Conservation (phyloP, 2,329 filamentous ascomycete species). For the Salinomyces thailandicus region DNA sequence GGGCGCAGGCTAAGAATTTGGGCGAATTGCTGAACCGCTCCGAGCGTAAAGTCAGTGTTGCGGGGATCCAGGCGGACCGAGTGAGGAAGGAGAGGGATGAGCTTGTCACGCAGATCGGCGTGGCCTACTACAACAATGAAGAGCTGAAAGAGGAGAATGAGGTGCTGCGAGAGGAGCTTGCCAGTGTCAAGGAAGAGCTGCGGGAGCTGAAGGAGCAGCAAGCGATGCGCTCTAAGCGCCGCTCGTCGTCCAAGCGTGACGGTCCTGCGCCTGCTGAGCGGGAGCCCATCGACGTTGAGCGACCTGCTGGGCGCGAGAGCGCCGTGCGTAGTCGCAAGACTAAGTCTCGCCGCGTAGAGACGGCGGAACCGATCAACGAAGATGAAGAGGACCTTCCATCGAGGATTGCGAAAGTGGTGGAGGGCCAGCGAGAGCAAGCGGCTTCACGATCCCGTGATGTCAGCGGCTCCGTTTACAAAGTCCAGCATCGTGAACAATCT, state of each 20-base stretch:
- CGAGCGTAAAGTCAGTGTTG: conserved; percentile 51
- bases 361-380: background rate
- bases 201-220: conserved; percentile 29
- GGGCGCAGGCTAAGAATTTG: conserved; percentile 49
- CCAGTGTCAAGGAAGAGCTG: conserved; percentile 33
- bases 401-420: conserved; percentile 22
- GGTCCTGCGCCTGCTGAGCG: background rate
- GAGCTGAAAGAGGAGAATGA: conserved; percentile 38
- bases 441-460: background rate
- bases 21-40: conserved; percentile 53
- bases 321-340: background rate
- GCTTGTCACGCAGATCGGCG: conserved; percentile 50
- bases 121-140: conserved; percentile 48
- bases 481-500: background rate
- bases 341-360: background rate
- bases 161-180: conserved; percentile 43
- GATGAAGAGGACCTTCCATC: conserved; percentile 8
- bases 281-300: background rate
- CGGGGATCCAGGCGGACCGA: conserved; percentile 53
- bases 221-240: background rate
- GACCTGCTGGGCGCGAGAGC: background rate
- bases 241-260: background rate
- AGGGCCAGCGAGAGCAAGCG: conserved; percentile 15
- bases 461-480: background rate
- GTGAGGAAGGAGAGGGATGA: conserved; percentile 55